Conservation (phyloP, 108 stramenopile species). For the Seminavis robusta region DNA sequence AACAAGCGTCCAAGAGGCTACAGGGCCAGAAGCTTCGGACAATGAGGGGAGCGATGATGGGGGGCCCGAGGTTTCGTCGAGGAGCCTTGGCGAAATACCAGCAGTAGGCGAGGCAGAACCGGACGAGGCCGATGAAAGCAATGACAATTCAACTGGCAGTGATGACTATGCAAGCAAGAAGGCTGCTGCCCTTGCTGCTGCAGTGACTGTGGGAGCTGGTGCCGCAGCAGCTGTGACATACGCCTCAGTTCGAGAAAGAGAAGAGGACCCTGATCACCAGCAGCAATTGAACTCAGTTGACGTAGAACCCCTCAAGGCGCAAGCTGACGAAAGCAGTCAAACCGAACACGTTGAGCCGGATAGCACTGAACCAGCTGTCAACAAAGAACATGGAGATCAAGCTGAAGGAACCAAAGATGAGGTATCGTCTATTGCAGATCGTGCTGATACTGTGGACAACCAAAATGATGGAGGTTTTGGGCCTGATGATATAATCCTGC, state of each 20-base stretch:
- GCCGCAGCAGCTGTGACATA: too few relatives aligned
- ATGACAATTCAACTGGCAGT: not conserved
- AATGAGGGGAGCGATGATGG: not conserved
- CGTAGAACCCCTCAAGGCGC: constrained; percentile 3
- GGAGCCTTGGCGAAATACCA: too few relatives aligned
- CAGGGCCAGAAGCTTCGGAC: too few relatives aligned
- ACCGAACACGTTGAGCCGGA: too few relatives aligned
- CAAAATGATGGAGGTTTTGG: too few relatives aligned
- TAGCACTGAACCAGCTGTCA: too few relatives aligned
- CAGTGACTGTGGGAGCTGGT: constrained; percentile 12
- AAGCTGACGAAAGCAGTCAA: not conserved
- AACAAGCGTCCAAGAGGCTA: not conserved
- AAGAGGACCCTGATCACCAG: constrained; percentile 19
- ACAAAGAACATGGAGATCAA: too few relatives aligned
- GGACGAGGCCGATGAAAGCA: constrained; percentile 3
- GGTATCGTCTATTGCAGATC: too few relatives aligned
- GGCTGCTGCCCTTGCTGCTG: constrained; percentile 11
- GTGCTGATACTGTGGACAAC: too few relatives aligned
- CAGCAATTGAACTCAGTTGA: constrained; percentile 28
- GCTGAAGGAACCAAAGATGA: too few relatives aligned
- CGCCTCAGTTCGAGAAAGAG: too few relatives aligned
- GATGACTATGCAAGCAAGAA: constrained; percentile 6
- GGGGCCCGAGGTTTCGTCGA: not conserved
- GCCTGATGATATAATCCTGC: too few relatives aligned
- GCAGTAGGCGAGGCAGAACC: not conserved